Evolutionary conservation across 306 rosid genomes (phyloP).

Genomic region (Dryas drummondii): DNA sequence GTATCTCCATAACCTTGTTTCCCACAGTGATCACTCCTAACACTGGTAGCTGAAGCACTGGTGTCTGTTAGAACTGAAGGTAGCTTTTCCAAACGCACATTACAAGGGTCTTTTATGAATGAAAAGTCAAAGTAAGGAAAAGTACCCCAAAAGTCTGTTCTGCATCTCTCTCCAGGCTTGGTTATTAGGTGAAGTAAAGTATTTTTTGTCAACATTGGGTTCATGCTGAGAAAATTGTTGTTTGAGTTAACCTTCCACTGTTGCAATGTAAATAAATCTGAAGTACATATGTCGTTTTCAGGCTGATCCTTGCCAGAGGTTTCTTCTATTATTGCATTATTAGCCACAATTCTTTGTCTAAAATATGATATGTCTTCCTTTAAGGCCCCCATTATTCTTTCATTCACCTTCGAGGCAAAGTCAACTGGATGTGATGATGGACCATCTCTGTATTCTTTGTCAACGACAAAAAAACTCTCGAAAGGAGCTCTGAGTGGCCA

Average conservation of each 20-base stretch:
- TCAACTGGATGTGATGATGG: slow-evolving; percentile 20
- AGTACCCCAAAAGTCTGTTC: slow-evolving; percentile 28
- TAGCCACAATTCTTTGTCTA: slow-evolving; percentile 23
- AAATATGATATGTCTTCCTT: slow-evolving; percentile 38
- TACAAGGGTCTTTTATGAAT: slow-evolving; percentile 69
- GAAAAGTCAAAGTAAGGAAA: slow-evolving; percentile 75
- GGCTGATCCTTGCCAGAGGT: slow-evolving; percentile 35
- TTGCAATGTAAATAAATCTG: slow-evolving; percentile 36
- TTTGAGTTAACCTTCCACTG: slow-evolving; percentile 38
- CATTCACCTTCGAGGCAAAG: slow-evolving; percentile 30
- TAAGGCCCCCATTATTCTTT: slow-evolving; percentile 33
- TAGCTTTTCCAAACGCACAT: slow-evolving; percentile 49
- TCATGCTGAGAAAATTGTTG: slow-evolving; percentile 59
- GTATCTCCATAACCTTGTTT: slow-evolving; percentile 31
- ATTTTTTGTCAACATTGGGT: slow-evolving; percentile 69
- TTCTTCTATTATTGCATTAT: slow-evolving; percentile 35
- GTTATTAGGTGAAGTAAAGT: slow-evolving; percentile 41
- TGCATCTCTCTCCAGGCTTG: slow-evolving; percentile 39
- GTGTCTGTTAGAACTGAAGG: slow-evolving; percentile 28
- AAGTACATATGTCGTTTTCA: slow-evolving; percentile 29
- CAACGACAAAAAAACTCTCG: slow-evolving; percentile 31
- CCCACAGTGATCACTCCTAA: slow-evolving; percentile 33
- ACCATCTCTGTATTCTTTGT: slow-evolving; percentile 14
- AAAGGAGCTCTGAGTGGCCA: slow-evolving; percentile 23
- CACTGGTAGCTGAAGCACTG: slow-evolving; percentile 30